phyloP scores from a whole-genome alignment of 306 rosid genomes.

The Crotalaria pallida region DNA sequence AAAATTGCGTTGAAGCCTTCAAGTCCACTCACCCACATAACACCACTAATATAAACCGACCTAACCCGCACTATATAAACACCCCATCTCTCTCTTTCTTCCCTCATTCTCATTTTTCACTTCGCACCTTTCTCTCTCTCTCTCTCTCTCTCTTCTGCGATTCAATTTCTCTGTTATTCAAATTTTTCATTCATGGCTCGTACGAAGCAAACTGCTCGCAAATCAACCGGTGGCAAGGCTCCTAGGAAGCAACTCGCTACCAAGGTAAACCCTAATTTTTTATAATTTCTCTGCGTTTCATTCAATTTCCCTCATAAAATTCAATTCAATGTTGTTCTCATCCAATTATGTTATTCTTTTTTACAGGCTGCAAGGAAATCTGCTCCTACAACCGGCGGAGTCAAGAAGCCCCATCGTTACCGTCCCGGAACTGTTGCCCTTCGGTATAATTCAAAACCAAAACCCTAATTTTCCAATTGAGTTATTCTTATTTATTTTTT shows the following conservation, averaged over 20 bases:
- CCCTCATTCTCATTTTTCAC: background rate
- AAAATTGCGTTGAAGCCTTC: no score
- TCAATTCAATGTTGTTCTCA: no score
- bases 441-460: constrained; percentile 25
- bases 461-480: no score
- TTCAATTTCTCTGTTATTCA: no score
- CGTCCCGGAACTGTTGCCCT: constrained; percentile 52
- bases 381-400: constrained; percentile 50
- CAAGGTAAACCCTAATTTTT: constrained; percentile 41
- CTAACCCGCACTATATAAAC: no score
- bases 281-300: background rate
- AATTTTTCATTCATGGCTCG: constrained; percentile 64
- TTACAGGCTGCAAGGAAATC: constrained; percentile 56
- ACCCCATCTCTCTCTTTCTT: no score
- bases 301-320: background rate
- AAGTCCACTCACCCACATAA: no score
- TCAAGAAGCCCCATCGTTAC: constrained; percentile 53
- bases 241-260: constrained; percentile 62
- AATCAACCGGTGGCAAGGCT: constrained; percentile 57
- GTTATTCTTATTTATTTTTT: no score
- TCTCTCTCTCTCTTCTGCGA: no score
- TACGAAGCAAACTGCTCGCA: constrained; percentile 65
- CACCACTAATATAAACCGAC: no score
- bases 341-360: no score
- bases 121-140: background rate